These are phyloP conservation scores for Chenopodium formosanum DNA, from an alignment of 148 eudicot genomes.

Conservation along the genomic window DNA sequence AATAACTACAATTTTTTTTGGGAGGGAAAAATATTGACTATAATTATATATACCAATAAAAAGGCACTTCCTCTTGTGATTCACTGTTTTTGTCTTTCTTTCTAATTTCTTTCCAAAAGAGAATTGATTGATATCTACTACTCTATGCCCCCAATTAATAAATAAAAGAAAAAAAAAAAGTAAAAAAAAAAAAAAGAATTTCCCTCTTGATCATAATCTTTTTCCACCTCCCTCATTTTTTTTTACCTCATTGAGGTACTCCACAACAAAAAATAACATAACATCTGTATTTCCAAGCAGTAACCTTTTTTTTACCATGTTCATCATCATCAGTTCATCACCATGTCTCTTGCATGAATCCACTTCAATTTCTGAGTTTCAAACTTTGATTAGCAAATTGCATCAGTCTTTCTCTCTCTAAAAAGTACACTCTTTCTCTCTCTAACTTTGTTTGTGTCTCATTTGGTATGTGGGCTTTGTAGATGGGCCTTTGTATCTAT, in stretches of 20 bases:
- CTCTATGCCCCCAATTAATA: background rate
- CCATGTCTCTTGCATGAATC: conserved; percentile 34
- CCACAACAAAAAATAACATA: conserved; percentile 10
- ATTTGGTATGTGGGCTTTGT: conserved; percentile 21
- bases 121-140: conserved; percentile 26
- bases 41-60: conserved; percentile 16
- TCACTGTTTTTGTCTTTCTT: conserved; percentile 26
- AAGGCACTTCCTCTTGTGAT: conserved; percentile 9
- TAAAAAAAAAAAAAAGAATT: conserved; percentile 1
- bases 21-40: background rate
- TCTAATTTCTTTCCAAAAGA: conserved; percentile 22
- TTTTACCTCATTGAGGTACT: background rate
- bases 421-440: conserved; percentile 11
- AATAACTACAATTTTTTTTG: background rate
- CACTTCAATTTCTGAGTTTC: conserved; percentile 16
- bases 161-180: conserved; percentile 13
- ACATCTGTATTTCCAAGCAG: conserved; percentile 6
- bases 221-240: background rate
- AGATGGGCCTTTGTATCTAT: conserved; percentile 11
- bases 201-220: background rate
- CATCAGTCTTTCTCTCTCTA: conserved; percentile 14
- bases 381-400: conserved; percentile 13
- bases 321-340: conserved; percentile 24
- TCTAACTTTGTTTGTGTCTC: conserved; percentile 18
- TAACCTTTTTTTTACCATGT: background rate